A percentile compares a stretch with the other conserved stretches of the same genome.
These are phyloP conservation scores for Dendrobium catenatum DNA, from an alignment of 106 monocot species.

Conservation along the genomic window DNA sequence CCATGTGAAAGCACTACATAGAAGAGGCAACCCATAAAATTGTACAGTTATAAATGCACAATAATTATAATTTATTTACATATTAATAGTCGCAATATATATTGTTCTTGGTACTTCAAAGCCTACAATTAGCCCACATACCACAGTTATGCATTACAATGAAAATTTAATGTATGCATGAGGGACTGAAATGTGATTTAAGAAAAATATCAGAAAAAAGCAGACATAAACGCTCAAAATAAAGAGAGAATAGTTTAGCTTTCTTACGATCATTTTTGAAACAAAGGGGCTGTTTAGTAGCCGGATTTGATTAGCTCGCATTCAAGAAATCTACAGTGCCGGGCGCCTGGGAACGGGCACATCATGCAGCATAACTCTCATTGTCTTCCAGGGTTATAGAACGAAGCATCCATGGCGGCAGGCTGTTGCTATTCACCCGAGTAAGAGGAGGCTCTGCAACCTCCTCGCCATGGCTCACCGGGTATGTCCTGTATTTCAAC, in stretches of 20 bases:
- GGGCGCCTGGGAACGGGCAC: no score
- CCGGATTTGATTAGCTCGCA: no score
- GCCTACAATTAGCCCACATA: neutral
- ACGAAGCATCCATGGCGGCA: constrained; percentile 1
- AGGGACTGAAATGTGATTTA: neutral
- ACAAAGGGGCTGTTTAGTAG: neutral
- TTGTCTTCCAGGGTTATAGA: neutral
- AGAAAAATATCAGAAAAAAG: neutral
- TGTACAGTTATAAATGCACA: neutral
- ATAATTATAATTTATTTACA: neutral
- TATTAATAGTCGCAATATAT: neutral
- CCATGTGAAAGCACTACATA: no score
- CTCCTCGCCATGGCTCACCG: neutral
- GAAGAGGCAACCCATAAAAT: neutral
- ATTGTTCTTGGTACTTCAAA: neutral
- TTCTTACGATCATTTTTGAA: neutral
- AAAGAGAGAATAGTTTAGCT: neutral
- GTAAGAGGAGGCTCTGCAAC: neutral
- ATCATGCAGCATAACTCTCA: neutral
- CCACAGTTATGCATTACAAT: neutral
- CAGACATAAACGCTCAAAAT: neutral
- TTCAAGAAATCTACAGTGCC: no score
- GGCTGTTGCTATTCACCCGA: neutral
- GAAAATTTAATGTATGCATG: neutral
- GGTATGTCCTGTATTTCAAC: neutral